phyloP scores from a whole-genome alignment of 495 filamentous ascomycete species.

The Hypoxylon trugodes region DNA sequence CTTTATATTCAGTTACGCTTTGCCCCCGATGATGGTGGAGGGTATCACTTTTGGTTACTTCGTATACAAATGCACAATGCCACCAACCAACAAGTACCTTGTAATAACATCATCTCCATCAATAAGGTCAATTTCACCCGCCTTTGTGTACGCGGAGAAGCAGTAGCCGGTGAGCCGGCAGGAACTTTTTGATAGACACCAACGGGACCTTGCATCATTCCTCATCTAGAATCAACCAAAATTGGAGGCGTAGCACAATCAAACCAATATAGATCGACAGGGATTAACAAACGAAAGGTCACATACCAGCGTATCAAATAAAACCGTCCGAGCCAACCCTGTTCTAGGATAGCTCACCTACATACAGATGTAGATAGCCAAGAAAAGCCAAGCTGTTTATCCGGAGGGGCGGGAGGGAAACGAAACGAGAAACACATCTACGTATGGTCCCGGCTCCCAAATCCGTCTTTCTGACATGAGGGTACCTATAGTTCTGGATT shows the following conservation, averaged over 20 bases:
- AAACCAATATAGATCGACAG: conserved; percentile 32
- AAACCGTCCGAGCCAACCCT: conserved; percentile 23
- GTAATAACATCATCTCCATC: conserved; percentile 22
- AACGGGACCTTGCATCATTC: conserved; percentile 41
- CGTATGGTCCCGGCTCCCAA: conserved; percentile 7
- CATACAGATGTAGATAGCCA: too few relatives aligned
- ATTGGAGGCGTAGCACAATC: conserved; percentile 29
- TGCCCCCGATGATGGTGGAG: conserved; percentile 10
- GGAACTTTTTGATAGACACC: conserved; percentile 14
- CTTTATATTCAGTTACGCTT: conserved; percentile 23
- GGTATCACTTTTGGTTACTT: conserved; percentile 31
- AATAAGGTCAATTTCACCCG: conserved; percentile 8
- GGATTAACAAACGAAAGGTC: conserved; percentile 25
- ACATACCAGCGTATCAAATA: conserved; percentile 32
- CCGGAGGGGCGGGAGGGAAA: conserved; percentile 38
- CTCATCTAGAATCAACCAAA: conserved; percentile 29
- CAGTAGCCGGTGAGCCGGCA: conserved; percentile 18
- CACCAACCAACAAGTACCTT: conserved; percentile 25
- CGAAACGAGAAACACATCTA: conserved; percentile 29
- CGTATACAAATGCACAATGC: conserved; percentile 5
- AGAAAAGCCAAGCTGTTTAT: conserved; percentile 36
- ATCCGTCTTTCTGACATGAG: neutral
- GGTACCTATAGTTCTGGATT: too few relatives aligned
- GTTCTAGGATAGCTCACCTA: conserved; percentile 16
- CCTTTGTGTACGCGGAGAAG: conserved; percentile 26